Evolutionary conservation across 257 asterid genomes (phyloP).

Genomic region (Solanum tarapatanum): DNA sequence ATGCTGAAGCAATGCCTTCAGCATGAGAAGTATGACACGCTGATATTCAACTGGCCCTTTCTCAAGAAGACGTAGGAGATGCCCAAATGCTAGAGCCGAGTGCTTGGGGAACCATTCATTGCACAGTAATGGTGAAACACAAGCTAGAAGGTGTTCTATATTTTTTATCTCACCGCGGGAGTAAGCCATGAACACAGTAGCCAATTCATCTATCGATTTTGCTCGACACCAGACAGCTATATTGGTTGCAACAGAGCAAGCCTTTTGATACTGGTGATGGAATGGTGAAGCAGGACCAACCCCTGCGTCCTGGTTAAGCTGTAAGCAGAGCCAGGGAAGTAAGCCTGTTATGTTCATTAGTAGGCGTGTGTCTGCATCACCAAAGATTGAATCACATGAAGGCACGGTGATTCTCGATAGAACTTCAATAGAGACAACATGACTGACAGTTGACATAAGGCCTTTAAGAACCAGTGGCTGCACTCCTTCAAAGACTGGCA

Average conservation of each 20-base stretch:
- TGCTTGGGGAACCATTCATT: constrained; percentile 93
- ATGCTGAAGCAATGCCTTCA: constrained; percentile 94
- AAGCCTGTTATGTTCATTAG: constrained; percentile 93
- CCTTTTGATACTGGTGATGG: constrained; percentile 66
- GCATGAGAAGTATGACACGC: constrained; percentile 85
- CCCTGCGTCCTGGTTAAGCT: constrained; percentile 63
- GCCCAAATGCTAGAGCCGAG: constrained; percentile 92
- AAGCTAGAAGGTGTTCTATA: constrained; percentile 78
- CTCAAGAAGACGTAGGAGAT: constrained; percentile 76
- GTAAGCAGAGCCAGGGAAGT: constrained; percentile 99
- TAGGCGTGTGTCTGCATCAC: constrained; percentile 85
- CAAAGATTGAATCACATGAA: constrained; percentile 90
- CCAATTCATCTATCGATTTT: constrained; percentile 72
- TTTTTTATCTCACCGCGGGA: constrained; percentile 74
- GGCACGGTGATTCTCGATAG: constrained; percentile 92
- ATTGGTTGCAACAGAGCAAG: constrained; percentile 74
- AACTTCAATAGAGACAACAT: constrained; percentile 74
- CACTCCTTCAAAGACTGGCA: constrained; percentile 85
- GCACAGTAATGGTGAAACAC: constrained; percentile 83
- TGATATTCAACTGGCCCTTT: constrained; percentile 91
- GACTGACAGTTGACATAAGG: constrained; percentile 84
- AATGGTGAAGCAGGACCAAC: constrained; percentile 49
- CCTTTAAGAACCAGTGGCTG: constrained; percentile 98
- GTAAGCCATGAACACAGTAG: constrained; percentile 73
- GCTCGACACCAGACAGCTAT: constrained; percentile 86